These are phyloP conservation scores for Carallia pectinifolia DNA, from an alignment of 345 rosid genomes.

Conservation along the genomic window DNA sequence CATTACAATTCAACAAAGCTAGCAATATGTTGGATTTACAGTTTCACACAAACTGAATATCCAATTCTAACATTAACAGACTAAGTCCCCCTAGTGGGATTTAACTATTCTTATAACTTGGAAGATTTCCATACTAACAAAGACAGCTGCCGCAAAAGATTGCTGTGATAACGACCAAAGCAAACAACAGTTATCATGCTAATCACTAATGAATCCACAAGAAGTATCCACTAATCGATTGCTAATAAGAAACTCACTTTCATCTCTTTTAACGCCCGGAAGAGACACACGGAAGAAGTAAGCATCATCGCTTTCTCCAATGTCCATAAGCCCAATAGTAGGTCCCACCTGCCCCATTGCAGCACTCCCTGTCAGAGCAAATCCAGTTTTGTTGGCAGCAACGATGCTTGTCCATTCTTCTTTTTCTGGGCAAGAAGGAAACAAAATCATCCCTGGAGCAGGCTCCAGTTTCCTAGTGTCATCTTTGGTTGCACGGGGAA, in stretches of 20 bases:
- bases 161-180: not conserved
- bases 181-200: not conserved
- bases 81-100: too few species aligned
- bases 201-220: not conserved
- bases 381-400: not conserved
- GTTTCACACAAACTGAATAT: too few species aligned
- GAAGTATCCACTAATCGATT: not conserved
- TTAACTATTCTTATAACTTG: too few species aligned
- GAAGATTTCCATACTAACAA: too few species aligned
- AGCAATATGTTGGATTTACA: too few species aligned
- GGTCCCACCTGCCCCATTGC: slow-evolving; percentile 9
- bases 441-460: slow-evolving; percentile 7
- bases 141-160: too few species aligned
- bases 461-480: slow-evolving; percentile 14
- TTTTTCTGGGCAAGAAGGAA: not conserved
- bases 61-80: too few species aligned
- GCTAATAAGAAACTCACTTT: slow-evolving; percentile 14
- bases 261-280: slow-evolving; percentile 17
- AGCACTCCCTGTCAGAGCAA: slow-evolving; percentile 16
- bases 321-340: slow-evolving; percentile 14
- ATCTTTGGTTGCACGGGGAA: slow-evolving; percentile 11
- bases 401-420: not conserved
- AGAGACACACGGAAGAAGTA: slow-evolving; percentile 20
- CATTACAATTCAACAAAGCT: too few species aligned
- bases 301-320: slow-evolving; percentile 21